These are phyloP conservation scores for Aspergillus sp. DNA, from an alignment of 2,329 filamentous ascomycete genomes.

Conservation along the genomic window DNA sequence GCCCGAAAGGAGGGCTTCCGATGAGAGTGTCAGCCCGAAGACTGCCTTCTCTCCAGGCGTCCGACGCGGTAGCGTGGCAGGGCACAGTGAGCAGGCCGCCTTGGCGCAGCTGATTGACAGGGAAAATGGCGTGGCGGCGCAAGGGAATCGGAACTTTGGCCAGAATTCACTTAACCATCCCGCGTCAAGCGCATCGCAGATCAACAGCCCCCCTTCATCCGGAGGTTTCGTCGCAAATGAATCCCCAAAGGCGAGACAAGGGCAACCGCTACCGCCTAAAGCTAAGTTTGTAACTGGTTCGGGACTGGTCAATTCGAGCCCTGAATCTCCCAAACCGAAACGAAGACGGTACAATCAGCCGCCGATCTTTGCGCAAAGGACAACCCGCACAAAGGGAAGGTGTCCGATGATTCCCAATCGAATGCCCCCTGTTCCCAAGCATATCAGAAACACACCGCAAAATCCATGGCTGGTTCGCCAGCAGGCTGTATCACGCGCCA, in stretches of 20 bases:
- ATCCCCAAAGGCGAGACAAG: slow-evolving; percentile 15
- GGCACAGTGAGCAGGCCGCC: slow-evolving; percentile 31
- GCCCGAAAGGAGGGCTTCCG: slow-evolving; percentile 70
- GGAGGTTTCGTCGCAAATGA: slow-evolving; percentile 25
- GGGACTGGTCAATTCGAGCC: slow-evolving; percentile 23
- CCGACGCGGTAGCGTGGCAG: slow-evolving; percentile 34
- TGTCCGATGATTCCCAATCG: slow-evolving; percentile 47
- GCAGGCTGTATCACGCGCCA: slow-evolving; percentile 24
- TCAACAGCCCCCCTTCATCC: slow-evolving; percentile 37
- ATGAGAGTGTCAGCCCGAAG: slow-evolving; percentile 78
- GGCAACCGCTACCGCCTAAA: slow-evolving; percentile 26
- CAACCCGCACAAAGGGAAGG: slow-evolving; percentile 46
- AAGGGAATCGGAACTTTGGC: slow-evolving; percentile 27
- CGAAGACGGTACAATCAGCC: slow-evolving; percentile 57
- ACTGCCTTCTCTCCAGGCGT: slow-evolving; percentile 51
- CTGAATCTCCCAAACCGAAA: slow-evolving; percentile 53
- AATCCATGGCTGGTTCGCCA: slow-evolving; percentile 31
- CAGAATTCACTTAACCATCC: slow-evolving; percentile 23
- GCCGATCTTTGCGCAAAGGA: slow-evolving; percentile 56
- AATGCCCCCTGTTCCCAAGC: slow-evolving; percentile 38
- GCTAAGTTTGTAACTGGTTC: slow-evolving; percentile 30
- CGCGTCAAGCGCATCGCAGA: slow-evolving; percentile 20
- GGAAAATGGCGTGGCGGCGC: slow-evolving; percentile 32
- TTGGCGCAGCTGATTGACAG: slow-evolving; percentile 30
- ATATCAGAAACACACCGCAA: slow-evolving; percentile 30